A percentile compares a stretch with the other conserved stretches of the same genome.
These are phyloP conservation scores for Microdochium bolleyi DNA, from an alignment of 2,329 filamentous ascomycete genomes.

Conservation along the genomic window DNA sequence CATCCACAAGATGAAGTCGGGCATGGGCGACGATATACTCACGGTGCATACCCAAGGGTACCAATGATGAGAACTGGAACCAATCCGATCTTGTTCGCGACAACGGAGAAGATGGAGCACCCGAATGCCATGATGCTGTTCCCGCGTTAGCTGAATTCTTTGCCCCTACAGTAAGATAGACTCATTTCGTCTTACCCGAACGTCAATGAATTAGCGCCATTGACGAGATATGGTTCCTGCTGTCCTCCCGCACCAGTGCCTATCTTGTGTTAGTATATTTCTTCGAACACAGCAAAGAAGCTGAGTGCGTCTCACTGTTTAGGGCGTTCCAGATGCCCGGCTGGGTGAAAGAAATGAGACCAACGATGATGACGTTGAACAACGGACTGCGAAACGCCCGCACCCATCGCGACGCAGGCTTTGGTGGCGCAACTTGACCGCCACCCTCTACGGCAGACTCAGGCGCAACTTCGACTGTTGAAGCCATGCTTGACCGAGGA, in stretches of 20 bases:
- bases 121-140: slow-evolving; percentile 5
- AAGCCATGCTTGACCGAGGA: neutral
- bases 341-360: slow-evolving; percentile 33
- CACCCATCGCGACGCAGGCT: neutral
- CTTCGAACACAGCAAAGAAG: neutral
- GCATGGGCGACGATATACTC: neutral
- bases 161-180: no score
- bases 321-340: slow-evolving; percentile 39
- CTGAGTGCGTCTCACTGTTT: slow-evolving; percentile 18
- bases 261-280: neutral
- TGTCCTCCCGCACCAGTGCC: slow-evolving; percentile 24
- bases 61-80: slow-evolving; percentile 18
- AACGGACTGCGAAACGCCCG: slow-evolving; percentile 32
- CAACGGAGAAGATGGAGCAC: slow-evolving; percentile 3
- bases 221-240: slow-evolving; percentile 27
- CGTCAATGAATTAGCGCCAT: slow-evolving; percentile 31
- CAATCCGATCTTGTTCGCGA: slow-evolving; percentile 15
- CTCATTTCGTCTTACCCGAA: slow-evolving; percentile 18
- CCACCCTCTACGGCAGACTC: neutral
- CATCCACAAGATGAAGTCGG: neutral
- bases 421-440: neutral
- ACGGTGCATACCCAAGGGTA: slow-evolving; percentile 18
- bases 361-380: slow-evolving; percentile 36
- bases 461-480: neutral
- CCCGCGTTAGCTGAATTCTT: neutral